phyloP scores from a whole-genome alignment of 371 early-diverging fungal species.

The Paraphysoderma sedebokerense region DNA sequence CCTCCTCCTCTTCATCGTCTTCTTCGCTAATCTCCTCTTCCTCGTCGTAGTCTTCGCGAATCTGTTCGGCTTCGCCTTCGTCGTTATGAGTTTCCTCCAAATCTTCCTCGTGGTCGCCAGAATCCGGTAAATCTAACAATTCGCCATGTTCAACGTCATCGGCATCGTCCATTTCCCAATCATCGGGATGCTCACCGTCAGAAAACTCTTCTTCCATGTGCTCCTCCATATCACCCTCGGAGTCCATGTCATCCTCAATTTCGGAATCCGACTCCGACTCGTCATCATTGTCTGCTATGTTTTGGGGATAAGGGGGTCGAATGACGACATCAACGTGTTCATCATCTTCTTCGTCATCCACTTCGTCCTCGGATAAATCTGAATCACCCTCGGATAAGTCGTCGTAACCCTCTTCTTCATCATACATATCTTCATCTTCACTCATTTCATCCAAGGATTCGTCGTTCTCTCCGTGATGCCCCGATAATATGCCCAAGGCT shows the following conservation, averaged over 20 bases:
- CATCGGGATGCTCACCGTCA: background rate
- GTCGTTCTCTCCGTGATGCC: conserved; percentile 29
- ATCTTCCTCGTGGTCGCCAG: conserved; percentile 31
- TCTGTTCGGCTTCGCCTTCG: conserved; percentile 16
- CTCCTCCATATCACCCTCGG: conserved; percentile 4
- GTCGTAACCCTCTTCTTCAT: conserved; percentile 42
- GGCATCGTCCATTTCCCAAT: conserved; percentile 16
- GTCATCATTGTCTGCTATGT: conserved; percentile 27
- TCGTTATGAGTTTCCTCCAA: background rate
- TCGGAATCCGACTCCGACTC: conserved; percentile 16
- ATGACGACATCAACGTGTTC: conserved; percentile 38
- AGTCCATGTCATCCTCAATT: conserved; percentile 6
- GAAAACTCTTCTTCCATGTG: conserved; percentile 7
- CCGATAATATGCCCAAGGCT: conserved; percentile 65
- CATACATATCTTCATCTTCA: conserved; percentile 11
- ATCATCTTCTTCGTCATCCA: conserved; percentile 35
- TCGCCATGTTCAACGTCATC: conserved; percentile 24
- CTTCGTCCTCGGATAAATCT: conserved; percentile 34
- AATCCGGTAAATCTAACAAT: conserved; percentile 8
- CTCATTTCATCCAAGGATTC: conserved; percentile 13
- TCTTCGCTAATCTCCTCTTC: conserved; percentile 4
- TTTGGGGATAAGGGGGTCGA: conserved; percentile 36
- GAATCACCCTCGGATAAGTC: conserved; percentile 43
- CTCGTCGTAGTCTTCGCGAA: conserved; percentile 4
- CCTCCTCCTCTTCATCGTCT: conserved; percentile 12